Base-by-base conservation (phyloP, 108 stramenopile genomes). In the Skeletonema grethae region DNA sequence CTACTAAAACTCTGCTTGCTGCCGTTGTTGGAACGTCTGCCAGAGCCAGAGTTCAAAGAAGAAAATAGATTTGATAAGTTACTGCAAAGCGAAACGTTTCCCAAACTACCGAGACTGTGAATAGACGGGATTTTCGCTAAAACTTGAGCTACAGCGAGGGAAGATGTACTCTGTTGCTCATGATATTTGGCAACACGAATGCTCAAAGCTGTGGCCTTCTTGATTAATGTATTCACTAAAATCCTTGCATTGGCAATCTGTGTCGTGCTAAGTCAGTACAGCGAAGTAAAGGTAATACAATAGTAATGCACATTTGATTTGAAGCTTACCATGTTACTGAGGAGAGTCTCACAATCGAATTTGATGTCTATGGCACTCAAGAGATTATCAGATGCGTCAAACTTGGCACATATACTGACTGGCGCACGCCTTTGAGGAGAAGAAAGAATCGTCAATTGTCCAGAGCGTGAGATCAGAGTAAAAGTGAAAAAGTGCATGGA, bases 261-360 rank as follows among this genome's bases (percentile, higher is more conserved):
- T 28, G 25, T 28, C 25, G 25, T 28, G 25, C 25, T 28, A 28
- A 28, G 25, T 43, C 41, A 43, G 41, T 43, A 43, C 15, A n/a
- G n/a, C 41, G 41, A 43, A 39, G 13, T 43, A n/a, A 41, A 43
- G 15, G 15, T 43, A 3, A 43, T 43, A 43, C 9, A 38, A 2
- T n/a, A 43, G 10, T 43, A 43, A 43, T 43, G 25, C 15, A 4
- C 41, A n/a, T n/a, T 0, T n/a, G 41, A 43, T 15, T 43, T 43
- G 2, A 43, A 43, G 15, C 41, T 43, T n/a, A 43, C 41, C 60
- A 75, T 68, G 18, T 28, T 36, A 15, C 15, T 25, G 5, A 75
- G 28, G 11, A 75, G 65, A 24, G 7, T 32, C 9, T 62, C 25
- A 43, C 75, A 75, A 59, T 75, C 61, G 57, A 75, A 68, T 16